phyloP scores from a whole-genome alignment of 768 basidiomycete genomes.

The Mycena floridula region DNA sequence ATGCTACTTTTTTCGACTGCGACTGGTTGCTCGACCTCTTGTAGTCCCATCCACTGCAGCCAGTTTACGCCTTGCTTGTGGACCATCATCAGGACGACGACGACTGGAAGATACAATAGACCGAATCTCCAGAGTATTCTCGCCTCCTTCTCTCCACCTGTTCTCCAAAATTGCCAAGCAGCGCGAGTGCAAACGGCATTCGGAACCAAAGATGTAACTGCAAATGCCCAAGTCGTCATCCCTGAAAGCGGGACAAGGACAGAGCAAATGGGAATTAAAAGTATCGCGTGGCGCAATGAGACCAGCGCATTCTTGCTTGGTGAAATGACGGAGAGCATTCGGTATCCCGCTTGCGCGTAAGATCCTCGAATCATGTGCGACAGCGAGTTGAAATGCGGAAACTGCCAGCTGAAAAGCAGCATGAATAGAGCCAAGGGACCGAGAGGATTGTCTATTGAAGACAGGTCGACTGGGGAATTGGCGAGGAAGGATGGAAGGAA shows the following conservation, averaged over 20 bases:
- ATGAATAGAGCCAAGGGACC: constrained; percentile 76
- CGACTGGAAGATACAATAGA: constrained; percentile 86
- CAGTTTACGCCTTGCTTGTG: constrained; percentile 87
- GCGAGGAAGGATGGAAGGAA: constrained; percentile 60
- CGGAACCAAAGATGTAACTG: constrained; percentile 66
- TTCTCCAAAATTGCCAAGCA: constrained; percentile 71
- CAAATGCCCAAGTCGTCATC: constrained; percentile 88
- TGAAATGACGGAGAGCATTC: constrained; percentile 81
- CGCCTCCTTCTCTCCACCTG: constrained; percentile 72
- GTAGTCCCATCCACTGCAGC: constrained; percentile 52
- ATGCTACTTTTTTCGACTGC: neutral
- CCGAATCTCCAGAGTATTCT: constrained; percentile 71
- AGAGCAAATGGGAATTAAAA: constrained; percentile 74
- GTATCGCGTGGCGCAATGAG: constrained; percentile 72
- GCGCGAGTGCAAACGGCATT: constrained; percentile 65
- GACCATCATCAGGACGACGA: constrained; percentile 90
- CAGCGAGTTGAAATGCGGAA: constrained; percentile 96
- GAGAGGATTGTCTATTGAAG: constrained; percentile 74
- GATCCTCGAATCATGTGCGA: constrained; percentile 80
- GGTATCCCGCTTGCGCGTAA: constrained; percentile 91
- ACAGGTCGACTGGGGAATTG: constrained; percentile 29
- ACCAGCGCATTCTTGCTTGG: constrained; percentile 81
- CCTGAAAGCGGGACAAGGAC: constrained; percentile 84
- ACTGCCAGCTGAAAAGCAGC: constrained; percentile 94
- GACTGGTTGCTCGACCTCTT: constrained; percentile 3